Evolutionary conservation across 768 basidiomycete genomes (phyloP), one percentile per base, ranked within the genome.

Genomic region (Termitomyces sp.): DNA sequence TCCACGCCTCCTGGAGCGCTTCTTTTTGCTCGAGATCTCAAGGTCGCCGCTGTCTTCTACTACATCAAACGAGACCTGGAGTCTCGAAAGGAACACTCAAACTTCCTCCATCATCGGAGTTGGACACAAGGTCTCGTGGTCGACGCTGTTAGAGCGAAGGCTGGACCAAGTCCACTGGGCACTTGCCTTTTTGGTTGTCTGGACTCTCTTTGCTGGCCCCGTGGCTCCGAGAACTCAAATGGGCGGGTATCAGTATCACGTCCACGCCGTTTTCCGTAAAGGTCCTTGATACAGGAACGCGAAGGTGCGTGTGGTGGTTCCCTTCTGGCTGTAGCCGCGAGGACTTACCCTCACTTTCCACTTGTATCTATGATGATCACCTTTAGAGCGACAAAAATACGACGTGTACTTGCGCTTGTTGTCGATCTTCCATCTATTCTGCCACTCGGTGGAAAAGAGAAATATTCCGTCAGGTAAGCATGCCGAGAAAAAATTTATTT

Each of bases 71-170:
- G 14, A 4, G 8, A 36, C 15, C 37, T 40, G 20, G 48, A 36
- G 38, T 59, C 48, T 29, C 11, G 31, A n/a, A 20, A 45, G 56
- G 42, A 56, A 32, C n/a, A 9, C 38, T 3, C 15, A 10, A 37
- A 49, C 25, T 56, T 60, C 60, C 59, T 31, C 47, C 60, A 60
- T 60, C 60, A 60, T 56, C 54, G 52, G 60, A 60, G 43, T 11
- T 32, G 43, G 45, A 40, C 11, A 5, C n/a, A 34, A 32, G 25
- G 40, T 56, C 60, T 56, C 46, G n/a, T 55, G 40, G 40, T 25
- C 20, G 43, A 25, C 48, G 25, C 58, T 12, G 43, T 25, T 34
- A 15, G 56, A n/a, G 9, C 14, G 4, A 50, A 36, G 43, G 25
- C 40, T 51, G 38, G 14, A 29, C 50, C 36, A 32, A 15, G 47